Percentiles rank a stretch among this genome's conserved stretches.
phyloP scores from a whole-genome alignment of 2,329 filamentous ascomycete species.

The Cytospora schulzeri region DNA sequence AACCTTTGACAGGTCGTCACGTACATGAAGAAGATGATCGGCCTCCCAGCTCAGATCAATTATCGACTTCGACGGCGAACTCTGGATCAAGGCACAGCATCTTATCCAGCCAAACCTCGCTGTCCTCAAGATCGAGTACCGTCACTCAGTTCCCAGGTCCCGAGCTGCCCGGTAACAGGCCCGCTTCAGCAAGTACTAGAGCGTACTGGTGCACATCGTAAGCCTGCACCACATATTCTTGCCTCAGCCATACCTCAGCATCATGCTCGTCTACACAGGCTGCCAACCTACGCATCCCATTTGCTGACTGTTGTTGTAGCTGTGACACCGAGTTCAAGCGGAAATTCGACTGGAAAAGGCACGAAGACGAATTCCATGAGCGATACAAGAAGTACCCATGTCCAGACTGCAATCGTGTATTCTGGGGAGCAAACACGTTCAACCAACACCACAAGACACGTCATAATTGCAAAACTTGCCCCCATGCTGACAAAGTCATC shows the following conservation, averaged over 20 bases:
- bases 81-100: slow-evolving; percentile 51
- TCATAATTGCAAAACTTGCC: slow-evolving; percentile 65
- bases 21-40: slow-evolving; percentile 22
- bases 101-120: slow-evolving; percentile 43
- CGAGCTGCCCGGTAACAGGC: slow-evolving; percentile 42
- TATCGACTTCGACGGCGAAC: slow-evolving; percentile 35
- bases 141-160: slow-evolving; percentile 37
- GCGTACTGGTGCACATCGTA: slow-evolving; percentile 61
- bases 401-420: slow-evolving; percentile 68
- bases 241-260: slow-evolving; percentile 24
- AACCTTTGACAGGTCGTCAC: slow-evolving; percentile 13
- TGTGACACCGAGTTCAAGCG: slow-evolving; percentile 65
- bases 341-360: slow-evolving; percentile 70
- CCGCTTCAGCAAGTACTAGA: slow-evolving; percentile 39
- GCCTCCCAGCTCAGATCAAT: slow-evolving; percentile 24
- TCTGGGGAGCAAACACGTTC: slow-evolving; percentile 69
- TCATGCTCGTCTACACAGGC: slow-evolving; percentile 29
- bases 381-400: slow-evolving; percentile 69
- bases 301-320: slow-evolving; percentile 48
- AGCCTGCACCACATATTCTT: slow-evolving; percentile 3
- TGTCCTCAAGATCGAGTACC: slow-evolving; percentile 39
- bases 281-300: slow-evolving; percentile 22
- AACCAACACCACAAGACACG: slow-evolving; percentile 69
- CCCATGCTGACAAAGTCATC: slow-evolving; percentile 65
- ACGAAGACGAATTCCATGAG: slow-evolving; percentile 71